phyloP scores from a whole-genome alignment of 257 asterid species.

The Rhazya stricta region DNA sequence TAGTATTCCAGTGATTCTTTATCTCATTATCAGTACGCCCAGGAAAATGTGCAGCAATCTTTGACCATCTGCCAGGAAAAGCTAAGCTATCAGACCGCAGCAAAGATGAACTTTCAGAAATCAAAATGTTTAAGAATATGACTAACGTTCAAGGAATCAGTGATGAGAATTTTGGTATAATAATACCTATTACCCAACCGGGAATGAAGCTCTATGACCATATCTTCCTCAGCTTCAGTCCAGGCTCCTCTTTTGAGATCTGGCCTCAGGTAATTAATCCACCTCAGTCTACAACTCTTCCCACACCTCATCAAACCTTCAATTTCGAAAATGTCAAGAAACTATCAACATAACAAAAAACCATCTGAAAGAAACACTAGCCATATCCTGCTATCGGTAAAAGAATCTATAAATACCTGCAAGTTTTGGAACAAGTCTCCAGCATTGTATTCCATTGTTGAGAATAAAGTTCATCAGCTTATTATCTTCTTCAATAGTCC shows the following conservation, averaged over 20 bases:
- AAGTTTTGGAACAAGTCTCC: conserved; percentile 77
- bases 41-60: conserved; percentile 72
- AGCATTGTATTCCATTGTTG: conserved; percentile 77
- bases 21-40: conserved; percentile 50
- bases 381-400: neutral
- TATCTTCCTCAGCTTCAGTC: conserved; percentile 75
- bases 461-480: conserved; percentile 79
- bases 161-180: neutral
- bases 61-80: conserved; percentile 60
- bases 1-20: conserved; percentile 54
- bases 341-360: neutral
- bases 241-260: conserved; percentile 80
- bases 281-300: conserved; percentile 80
- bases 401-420: conserved; percentile 53
- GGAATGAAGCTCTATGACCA: conserved; percentile 78
- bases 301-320: conserved; percentile 85
- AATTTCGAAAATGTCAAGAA: neutral
- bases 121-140: neutral
- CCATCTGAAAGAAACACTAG: neutral
- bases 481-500: conserved; percentile 81
- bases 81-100: neutral
- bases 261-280: conserved; percentile 83
- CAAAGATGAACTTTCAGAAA: neutral
- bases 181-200: conserved; percentile 69
- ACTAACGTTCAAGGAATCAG: neutral